Conservation (phyloP, 2,329 filamentous ascomycete genomes). For the Cercospora canescens region DNA sequence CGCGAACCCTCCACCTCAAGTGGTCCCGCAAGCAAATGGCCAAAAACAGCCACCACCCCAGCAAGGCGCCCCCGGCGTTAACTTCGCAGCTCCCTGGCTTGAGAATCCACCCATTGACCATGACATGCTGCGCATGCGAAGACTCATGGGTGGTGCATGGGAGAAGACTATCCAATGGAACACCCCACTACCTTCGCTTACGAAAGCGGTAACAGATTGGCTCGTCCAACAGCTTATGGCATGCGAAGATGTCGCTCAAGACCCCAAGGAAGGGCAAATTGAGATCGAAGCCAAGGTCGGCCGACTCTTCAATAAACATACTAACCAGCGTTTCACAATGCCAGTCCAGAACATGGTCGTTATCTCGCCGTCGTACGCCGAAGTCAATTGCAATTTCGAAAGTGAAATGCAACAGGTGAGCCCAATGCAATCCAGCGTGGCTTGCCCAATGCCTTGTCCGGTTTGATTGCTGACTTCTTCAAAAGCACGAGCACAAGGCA, state of each 20-base stretch:
- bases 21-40: constrained; percentile 10
- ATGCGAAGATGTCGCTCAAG: constrained; percentile 56
- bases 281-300: constrained; percentile 96
- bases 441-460: neutral
- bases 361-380: constrained; percentile 57
- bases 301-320: constrained; percentile 72
- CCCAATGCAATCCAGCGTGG: neutral
- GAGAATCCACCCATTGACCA: constrained; percentile 25
- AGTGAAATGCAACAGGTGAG: constrained; percentile 88
- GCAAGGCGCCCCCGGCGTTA: constrained; percentile 5
- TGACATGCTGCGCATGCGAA: constrained; percentile 28
- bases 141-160: constrained; percentile 30
- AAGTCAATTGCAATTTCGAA: constrained; percentile 63
- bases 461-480: constrained; percentile 18
- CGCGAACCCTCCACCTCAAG: neutral
- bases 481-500: constrained; percentile 72
- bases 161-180: constrained; percentile 33
- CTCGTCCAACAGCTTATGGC: constrained; percentile 25
- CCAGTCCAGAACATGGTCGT: constrained; percentile 71
- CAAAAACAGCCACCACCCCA: constrained; percentile 1
- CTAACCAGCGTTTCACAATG: constrained; percentile 66
- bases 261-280: constrained; percentile 67
- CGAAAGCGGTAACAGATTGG: constrained; percentile 32
- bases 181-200: constrained; percentile 27
- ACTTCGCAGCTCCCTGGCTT: constrained; percentile 5